A percentile compares a stretch with the other conserved stretches of the same genome.
Conservation (phyloP, 352 stramenopile genomes). For the Peronosclerospora sorghi region DNA sequence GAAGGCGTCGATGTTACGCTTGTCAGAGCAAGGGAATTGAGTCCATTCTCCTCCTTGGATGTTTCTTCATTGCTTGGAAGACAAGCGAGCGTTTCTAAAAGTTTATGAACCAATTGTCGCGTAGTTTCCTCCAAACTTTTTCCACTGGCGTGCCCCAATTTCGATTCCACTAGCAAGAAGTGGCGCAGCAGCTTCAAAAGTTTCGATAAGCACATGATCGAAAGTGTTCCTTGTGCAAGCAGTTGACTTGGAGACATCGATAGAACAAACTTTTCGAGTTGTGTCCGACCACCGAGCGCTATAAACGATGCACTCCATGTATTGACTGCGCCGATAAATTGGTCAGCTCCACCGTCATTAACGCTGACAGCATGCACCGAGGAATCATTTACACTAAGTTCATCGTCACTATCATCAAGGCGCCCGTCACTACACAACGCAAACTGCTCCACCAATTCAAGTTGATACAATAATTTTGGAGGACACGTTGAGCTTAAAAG, state of each 20-base stretch:
- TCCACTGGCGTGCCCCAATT: constrained; percentile 22
- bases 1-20: not conserved
- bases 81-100: constrained; percentile 29
- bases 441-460: constrained; percentile 55
- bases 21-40: not conserved
- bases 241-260: constrained; percentile 22
- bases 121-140: constrained; percentile 10
- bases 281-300: constrained; percentile 40
- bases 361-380: not conserved
- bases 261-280: constrained; percentile 49
- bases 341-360: constrained; percentile 8
- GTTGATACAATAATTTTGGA: constrained; percentile 55
- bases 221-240: constrained; percentile 30
- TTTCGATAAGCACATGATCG: constrained; percentile 56
- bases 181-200: constrained; percentile 61
- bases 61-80: constrained; percentile 20
- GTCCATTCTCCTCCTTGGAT: constrained; percentile 1
- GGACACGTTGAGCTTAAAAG: constrained; percentile 47
- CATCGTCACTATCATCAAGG: constrained; percentile 12
- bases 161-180: constrained; percentile 46
- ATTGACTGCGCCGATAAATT: constrained; percentile 31
- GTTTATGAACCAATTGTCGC: constrained; percentile 26
- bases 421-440: constrained; percentile 29
- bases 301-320: constrained; percentile 57
- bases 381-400: constrained; percentile 8